Conservation (phyloP, 1,284 basidiomycete species). For the Anthracocystis panici-leucophaei region DNA sequence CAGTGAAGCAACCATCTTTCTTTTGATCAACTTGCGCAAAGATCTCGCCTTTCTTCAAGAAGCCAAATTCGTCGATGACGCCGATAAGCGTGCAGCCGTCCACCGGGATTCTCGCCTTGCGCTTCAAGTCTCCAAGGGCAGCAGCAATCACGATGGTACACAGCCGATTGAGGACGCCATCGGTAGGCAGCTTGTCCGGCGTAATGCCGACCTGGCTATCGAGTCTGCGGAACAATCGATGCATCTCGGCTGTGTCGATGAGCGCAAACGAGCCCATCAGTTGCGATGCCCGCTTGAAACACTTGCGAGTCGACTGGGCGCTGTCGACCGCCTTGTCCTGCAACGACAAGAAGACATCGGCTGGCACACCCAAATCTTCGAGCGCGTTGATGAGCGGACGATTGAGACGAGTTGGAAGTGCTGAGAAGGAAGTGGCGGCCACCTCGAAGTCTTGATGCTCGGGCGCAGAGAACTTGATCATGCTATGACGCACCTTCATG, state of each 20-base stretch:
- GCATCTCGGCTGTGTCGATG: conserved; percentile 30
- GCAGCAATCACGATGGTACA: conserved; percentile 34
- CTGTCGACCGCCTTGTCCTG: conserved; percentile 30
- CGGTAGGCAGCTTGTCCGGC: conserved; percentile 19
- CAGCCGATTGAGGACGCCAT: conserved; percentile 29
- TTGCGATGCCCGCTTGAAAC: conserved; percentile 26
- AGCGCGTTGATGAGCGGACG: conserved; percentile 44
- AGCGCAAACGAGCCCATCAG: conserved; percentile 29
- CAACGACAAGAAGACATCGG: conserved; percentile 16
- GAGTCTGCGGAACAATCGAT: conserved; percentile 23
- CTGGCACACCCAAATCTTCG: conserved; percentile 29
- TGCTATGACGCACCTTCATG: conserved; percentile 30
- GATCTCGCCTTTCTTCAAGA: conserved; percentile 40
- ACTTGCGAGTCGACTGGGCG: conserved; percentile 15
- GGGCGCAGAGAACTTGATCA: conserved; percentile 41
- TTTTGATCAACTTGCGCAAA: conserved; percentile 34
- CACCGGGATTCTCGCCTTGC: conserved; percentile 38
- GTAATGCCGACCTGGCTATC: conserved; percentile 13
- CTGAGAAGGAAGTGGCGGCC: conserved; percentile 24
- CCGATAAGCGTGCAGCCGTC: conserved; percentile 31
- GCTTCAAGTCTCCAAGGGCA: conserved; percentile 36
- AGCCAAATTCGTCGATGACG: conserved; percentile 44
- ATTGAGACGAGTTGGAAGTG: conserved; percentile 34
- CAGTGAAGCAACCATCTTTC: conserved; percentile 5
- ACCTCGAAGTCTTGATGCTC: conserved; percentile 36